Evolutionary conservation across 2,329 filamentous ascomycete species (phyloP).

Genomic region (Hypocrella siamensis): DNA sequence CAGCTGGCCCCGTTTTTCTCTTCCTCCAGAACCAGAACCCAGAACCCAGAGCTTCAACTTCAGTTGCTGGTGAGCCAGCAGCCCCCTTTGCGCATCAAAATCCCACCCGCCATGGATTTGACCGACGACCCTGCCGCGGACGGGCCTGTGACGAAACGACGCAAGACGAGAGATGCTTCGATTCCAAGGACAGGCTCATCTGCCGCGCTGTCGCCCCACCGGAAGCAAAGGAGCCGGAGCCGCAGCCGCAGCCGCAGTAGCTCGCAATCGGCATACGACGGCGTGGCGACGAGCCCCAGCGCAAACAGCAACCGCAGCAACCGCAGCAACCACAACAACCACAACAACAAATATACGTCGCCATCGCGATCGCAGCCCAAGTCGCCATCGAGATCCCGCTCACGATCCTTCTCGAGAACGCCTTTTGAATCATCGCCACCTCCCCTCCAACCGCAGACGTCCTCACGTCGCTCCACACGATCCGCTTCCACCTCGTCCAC

Average conservation of each 20-base stretch:
- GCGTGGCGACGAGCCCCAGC: constrained; percentile 6
- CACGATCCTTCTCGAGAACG: constrained; percentile 20
- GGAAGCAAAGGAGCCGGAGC: no score
- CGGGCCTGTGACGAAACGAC: constrained; percentile 8
- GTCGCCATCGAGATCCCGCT: constrained; percentile 11
- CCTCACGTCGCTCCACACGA: constrained; percentile 8
- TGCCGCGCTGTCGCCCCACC: no score
- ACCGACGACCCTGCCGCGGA: constrained; percentile 9
- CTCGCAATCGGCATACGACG: constrained; percentile 1
- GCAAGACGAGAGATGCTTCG: constrained; percentile 15
- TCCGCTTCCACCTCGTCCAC: background rate
- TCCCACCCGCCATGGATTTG: constrained; percentile 13
- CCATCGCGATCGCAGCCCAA: constrained; percentile 11
- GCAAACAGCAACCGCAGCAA: constrained; percentile 1
- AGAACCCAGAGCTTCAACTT: no score
- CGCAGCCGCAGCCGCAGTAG: constrained; percentile 1
- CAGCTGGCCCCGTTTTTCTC: no score
- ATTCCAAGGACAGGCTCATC: no score
- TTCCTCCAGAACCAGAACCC: no score
- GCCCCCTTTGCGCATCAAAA: no score
- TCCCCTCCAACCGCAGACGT: constrained; percentile 16
- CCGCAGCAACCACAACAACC: constrained; percentile 7
- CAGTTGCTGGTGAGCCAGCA: no score
- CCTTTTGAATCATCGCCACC: constrained; percentile 19
- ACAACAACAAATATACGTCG: constrained; percentile 11